These are phyloP conservation scores for Nicotiana sylvestris DNA, from an alignment of 257 asterid species.

Conservation along the genomic window DNA sequence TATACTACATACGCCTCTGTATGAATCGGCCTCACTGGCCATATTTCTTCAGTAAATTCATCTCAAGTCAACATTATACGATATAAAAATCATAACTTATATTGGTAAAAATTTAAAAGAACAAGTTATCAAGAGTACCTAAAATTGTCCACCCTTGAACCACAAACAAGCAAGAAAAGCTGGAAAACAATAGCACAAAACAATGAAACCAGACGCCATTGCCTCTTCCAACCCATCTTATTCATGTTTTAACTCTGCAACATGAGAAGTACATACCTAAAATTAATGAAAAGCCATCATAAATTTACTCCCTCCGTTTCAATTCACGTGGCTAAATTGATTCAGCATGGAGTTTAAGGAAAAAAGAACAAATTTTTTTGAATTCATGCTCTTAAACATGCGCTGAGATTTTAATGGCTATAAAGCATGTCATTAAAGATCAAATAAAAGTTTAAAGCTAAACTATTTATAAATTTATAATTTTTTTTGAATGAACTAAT, in stretches of 20 bases:
- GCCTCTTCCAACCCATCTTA: not conserved
- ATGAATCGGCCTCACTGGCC: too few relatives aligned
- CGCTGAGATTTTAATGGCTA: not conserved
- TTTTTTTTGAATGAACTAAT: not conserved
- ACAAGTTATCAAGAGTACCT: not conserved
- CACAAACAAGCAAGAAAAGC: conserved; percentile 7
- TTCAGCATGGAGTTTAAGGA: not conserved
- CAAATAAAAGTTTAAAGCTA: not conserved
- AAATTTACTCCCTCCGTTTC: too few relatives aligned
- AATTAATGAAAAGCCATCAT: too few relatives aligned
- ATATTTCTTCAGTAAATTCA: too few relatives aligned
- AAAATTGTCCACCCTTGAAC: not conserved
- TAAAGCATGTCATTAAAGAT: not conserved
- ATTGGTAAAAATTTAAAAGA: not conserved
- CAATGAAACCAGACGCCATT: not conserved
- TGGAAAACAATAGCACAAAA: not conserved
- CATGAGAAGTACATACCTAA: not conserved
- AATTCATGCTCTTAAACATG: not conserved
- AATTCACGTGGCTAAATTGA: too few relatives aligned
- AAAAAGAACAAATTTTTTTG: too few relatives aligned
- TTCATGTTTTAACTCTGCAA: not conserved
- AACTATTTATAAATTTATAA: not conserved
- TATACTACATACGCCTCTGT: too few relatives aligned
- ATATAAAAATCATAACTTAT: not conserved
- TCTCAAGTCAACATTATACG: too few relatives aligned